phyloP scores from a whole-genome alignment of 768 basidiomycete species.

The Exsudoporus frostii region DNA sequence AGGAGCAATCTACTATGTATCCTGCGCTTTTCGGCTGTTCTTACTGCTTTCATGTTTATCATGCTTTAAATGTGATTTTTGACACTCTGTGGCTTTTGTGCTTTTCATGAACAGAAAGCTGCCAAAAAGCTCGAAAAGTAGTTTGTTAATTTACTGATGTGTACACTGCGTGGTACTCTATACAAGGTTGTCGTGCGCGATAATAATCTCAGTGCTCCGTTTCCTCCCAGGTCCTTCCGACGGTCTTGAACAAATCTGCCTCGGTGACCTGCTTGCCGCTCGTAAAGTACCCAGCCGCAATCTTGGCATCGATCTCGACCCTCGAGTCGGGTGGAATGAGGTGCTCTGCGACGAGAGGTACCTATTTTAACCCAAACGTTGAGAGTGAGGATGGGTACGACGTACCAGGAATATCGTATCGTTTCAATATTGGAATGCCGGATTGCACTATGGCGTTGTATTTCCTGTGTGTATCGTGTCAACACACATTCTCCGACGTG shows the following conservation, averaged over 20 bases:
- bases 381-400: neutral
- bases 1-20: too few relatives aligned
- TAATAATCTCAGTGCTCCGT: slow-evolving; percentile 62
- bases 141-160: too few relatives aligned
- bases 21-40: too few relatives aligned
- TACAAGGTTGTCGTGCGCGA: neutral
- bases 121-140: too few relatives aligned
- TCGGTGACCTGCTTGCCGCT: slow-evolving; percentile 73
- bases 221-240: slow-evolving; percentile 89
- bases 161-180: neutral
- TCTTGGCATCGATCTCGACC: slow-evolving; percentile 97
- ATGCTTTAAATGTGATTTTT: too few relatives aligned
- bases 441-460: slow-evolving; percentile 90
- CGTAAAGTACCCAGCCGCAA: slow-evolving; percentile 90
- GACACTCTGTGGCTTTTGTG: too few relatives aligned
- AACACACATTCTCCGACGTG: neutral
- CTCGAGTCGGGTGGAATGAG: slow-evolving; percentile 87
- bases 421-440: slow-evolving; percentile 75
- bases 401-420: slow-evolving; percentile 86
- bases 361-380: neutral
- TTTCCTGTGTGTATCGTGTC: slow-evolving; percentile 52
- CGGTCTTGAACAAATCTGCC: slow-evolving; percentile 80
- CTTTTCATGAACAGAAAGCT: too few relatives aligned
- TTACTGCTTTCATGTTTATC: too few relatives aligned
- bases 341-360: slow-evolving; percentile 46